Base-by-base conservation (phyloP, 2,329 filamentous ascomycete species). In the Aureobasidium leucospermi region DNA sequence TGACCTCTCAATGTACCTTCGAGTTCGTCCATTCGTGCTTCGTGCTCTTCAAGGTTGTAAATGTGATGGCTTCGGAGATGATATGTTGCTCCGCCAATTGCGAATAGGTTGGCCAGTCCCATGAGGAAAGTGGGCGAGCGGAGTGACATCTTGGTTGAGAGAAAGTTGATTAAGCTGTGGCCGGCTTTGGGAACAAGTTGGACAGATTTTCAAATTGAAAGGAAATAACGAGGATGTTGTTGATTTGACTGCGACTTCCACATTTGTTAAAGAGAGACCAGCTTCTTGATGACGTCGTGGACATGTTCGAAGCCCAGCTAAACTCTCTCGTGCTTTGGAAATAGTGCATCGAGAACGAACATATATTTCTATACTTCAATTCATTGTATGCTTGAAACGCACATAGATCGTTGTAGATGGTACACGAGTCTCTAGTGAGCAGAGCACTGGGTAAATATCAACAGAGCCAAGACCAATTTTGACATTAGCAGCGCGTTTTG, bases 1-100 rank as follows among this genome's bases (percentile, higher is more conserved):
- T 79, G 76, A 2, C 76, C 76, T 60, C 76, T 64, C 38, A 79
- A 61, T 13, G 76, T 79, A 6, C 77, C 76, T 63, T 79, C 76
- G 2, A 79, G 69, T 59, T 78, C 76, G 55, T 79, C 76, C 63
- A 78, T 71, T 9, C 76, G 73, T 3, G 77, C 76, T 67, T 79
- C 77, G 63, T 77, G 73, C 62, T 79, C 76, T 67, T 78, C 72
- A 4, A 76, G 70, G 59, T 76, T 77, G 67, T 74, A 73, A 31
- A 73, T 67, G 57, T 76, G 72, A 59, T 71, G 73, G 41, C 53
- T 61, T 39, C 62, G 52, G 19, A 63, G 59, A 41, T 56, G 51
- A 29, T 62, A 63, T 23, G 62, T 62, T 13, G 62, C 61, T 13
- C 60, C 60, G 16, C 62, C 62, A 34, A 63, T 59, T 4, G 62